phyloP scores from a whole-genome alignment of 805 yeast species.

The Candida montana region DNA sequence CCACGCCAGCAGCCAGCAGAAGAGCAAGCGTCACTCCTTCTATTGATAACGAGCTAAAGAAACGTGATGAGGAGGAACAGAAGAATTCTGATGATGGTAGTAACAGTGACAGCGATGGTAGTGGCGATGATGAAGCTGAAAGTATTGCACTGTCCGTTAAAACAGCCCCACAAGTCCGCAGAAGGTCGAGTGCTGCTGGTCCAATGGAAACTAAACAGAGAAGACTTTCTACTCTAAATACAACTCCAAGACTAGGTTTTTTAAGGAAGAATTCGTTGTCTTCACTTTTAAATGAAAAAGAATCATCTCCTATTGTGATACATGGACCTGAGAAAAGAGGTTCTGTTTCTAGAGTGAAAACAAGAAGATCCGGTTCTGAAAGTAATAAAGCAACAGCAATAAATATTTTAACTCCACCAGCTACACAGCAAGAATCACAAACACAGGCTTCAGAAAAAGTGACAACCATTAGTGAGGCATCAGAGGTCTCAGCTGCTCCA shows the following conservation, averaged over 20 bases:
- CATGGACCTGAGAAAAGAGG: constrained; percentile 1
- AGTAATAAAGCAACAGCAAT: background rate
- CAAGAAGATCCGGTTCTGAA: background rate
- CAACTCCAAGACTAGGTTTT: constrained; percentile 27
- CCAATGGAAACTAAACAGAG: constrained; percentile 25
- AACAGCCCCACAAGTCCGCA: constrained; percentile 2
- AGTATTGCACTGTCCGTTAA: constrained; percentile 11
- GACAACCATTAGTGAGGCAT: background rate
- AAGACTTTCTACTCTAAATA: constrained; percentile 35
- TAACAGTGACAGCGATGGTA: constrained; percentile 6
- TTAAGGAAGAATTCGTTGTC: constrained; percentile 23
- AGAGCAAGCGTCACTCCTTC: constrained; percentile 19
- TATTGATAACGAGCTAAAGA: constrained; percentile 4
- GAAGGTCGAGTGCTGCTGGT: constrained; percentile 16
- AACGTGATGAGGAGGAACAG: constrained; percentile 10
- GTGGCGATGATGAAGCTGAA: constrained; percentile 7
- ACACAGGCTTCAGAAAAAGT: background rate
- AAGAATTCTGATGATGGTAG: constrained; percentile 13
- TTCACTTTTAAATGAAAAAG: background rate
- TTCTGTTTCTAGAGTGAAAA: background rate
- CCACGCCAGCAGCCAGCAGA: constrained; percentile 22
- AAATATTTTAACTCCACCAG: constrained; percentile 12
- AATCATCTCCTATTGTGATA: constrained; percentile 4
- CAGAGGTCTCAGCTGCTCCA: background rate
- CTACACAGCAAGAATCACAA: constrained; percentile 5